Conservation (phyloP, 2,329 filamentous ascomycete genomes). For the Beauveria australis region DNA sequence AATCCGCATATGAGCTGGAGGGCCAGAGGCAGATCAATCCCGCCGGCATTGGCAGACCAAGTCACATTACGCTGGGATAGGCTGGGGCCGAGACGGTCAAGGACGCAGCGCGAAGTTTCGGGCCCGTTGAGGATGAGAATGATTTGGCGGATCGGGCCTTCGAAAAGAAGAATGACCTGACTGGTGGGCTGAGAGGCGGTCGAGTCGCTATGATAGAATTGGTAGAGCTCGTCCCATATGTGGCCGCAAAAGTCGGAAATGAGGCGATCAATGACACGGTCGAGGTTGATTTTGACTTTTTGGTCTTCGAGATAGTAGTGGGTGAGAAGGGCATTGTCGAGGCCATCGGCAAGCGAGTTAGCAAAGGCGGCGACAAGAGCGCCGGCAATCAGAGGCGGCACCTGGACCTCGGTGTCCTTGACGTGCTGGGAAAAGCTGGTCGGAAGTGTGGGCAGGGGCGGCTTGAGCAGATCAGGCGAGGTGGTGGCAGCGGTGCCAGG, state of each 20-base stretch:
- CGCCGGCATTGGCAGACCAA: slow-evolving; percentile 24
- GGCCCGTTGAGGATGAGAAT: slow-evolving; percentile 29
- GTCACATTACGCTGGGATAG: slow-evolving; percentile 24
- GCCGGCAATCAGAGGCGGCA: slow-evolving; percentile 29
- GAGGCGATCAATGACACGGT: slow-evolving; percentile 28
- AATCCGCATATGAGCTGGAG: slow-evolving; percentile 28
- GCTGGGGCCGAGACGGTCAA: slow-evolving; percentile 27
- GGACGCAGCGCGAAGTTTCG: slow-evolving; percentile 25
- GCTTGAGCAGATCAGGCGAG: slow-evolving; percentile 20
- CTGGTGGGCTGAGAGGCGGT: slow-evolving; percentile 16
- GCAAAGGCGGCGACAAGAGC: slow-evolving; percentile 28
- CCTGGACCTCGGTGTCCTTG: slow-evolving; percentile 24
- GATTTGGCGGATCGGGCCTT: slow-evolving; percentile 30
- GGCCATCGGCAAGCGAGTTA: slow-evolving; percentile 24
- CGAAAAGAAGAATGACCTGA: slow-evolving; percentile 27
- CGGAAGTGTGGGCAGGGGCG: slow-evolving; percentile 25
- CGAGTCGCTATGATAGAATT: slow-evolving; percentile 24
- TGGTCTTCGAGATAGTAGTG: slow-evolving; percentile 29
- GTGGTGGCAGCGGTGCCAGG: slow-evolving; percentile 12
- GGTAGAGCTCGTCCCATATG: slow-evolving; percentile 29
- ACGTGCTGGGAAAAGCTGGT: slow-evolving; percentile 21
- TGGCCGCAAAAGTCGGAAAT: slow-evolving; percentile 23
- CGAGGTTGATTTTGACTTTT: slow-evolving; percentile 25
- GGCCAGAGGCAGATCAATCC: slow-evolving; percentile 26
- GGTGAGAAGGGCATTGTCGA: slow-evolving; percentile 28